Evolutionary conservation across 108 stramenopile species (phyloP).

Genomic region (Cyclotella sp.): DNA sequence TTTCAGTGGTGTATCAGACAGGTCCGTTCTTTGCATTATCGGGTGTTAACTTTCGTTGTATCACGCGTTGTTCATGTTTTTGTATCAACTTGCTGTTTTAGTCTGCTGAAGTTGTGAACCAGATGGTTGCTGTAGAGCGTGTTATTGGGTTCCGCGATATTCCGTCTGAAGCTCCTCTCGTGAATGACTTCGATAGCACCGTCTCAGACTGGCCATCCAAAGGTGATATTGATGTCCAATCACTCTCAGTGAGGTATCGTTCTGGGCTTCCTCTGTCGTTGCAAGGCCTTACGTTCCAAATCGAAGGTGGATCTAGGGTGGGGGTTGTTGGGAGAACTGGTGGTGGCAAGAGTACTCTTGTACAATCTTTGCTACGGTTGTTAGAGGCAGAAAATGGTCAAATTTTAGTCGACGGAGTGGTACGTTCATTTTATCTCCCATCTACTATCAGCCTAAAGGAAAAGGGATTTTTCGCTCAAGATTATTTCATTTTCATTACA

Average conservation of each 20-base stretch:
- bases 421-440: not conserved
- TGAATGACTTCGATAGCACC: slow-evolving; percentile 54
- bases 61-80: not conserved
- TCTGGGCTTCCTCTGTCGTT: slow-evolving; percentile 75
- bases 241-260: slow-evolving; percentile 85
- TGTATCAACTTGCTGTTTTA: not conserved
- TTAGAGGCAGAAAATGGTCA: slow-evolving; percentile 80
- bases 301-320: slow-evolving; percentile 72
- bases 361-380: slow-evolving; percentile 80
- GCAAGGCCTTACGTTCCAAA: slow-evolving; percentile 60
- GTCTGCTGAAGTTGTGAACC: slow-evolving; percentile 90
- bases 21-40: not conserved
- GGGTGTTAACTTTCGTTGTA: too few relatives aligned
- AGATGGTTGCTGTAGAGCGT: slow-evolving; percentile 92
- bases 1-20: slow-evolving; percentile 87
- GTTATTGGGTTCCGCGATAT: slow-evolving; percentile 76
- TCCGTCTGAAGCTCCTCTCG: slow-evolving; percentile 71
- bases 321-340: slow-evolving; percentile 81
- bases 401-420: slow-evolving; percentile 86
- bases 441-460: not conserved
- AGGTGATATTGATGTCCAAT: slow-evolving; percentile 71
- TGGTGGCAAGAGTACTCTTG: slow-evolving; percentile 72
- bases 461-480: too few relatives aligned
- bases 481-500: not conserved
- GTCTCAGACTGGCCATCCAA: slow-evolving; percentile 71